Evolutionary conservation across 306 rosid genomes (phyloP), one percentile per base, ranked within the genome.

Genomic region (Canavalia gladiata): DNA sequence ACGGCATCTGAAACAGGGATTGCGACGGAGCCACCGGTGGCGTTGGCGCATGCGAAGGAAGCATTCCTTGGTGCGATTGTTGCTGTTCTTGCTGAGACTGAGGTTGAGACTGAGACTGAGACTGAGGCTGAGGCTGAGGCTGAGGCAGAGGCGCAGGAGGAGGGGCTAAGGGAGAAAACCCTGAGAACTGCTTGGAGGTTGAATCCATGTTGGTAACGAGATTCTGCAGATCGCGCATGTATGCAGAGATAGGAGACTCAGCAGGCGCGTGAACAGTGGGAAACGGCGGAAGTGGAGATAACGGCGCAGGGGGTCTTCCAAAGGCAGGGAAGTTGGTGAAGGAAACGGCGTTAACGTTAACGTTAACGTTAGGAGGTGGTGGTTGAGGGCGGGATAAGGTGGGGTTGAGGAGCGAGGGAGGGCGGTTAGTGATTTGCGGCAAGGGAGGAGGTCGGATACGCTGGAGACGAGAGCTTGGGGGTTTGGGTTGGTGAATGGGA

Each of bases 391-490:
- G 82, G 10, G 89, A 86, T 1, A 71, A 47, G 47, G 65, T 85
- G 72, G 55, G 37, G 76, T 85, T 83, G 7, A 91, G 81, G 66
- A 89, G 10, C 34, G 91, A 74, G 0, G 92, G 86, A 0, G 97
- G 99, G 7, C 97, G 97, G 80, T 86, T 84, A 77, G 73, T 84
- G 59, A 95, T 79, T 13, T 90, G 97, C 1, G 89, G 89, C 18
- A 95, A 88, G 2, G 99, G 99, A 3, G 99, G 98, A 57, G 99
- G 99, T 1, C 99, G 97, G 50, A 96, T 96, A 39, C 97, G 86
- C 84, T 96, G 99, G 56, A 96, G 93, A 35, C 99, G 97, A 4
- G 98, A 93, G 83, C 97, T 92, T 7, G 88, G 90, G 0, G 96
- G 91, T 81, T 90, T 93, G 2, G 98, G 99, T 2, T 86, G 94